Conservation (phyloP, 108 stramenopile genomes). For the Thalassiosira profunda region DNA sequence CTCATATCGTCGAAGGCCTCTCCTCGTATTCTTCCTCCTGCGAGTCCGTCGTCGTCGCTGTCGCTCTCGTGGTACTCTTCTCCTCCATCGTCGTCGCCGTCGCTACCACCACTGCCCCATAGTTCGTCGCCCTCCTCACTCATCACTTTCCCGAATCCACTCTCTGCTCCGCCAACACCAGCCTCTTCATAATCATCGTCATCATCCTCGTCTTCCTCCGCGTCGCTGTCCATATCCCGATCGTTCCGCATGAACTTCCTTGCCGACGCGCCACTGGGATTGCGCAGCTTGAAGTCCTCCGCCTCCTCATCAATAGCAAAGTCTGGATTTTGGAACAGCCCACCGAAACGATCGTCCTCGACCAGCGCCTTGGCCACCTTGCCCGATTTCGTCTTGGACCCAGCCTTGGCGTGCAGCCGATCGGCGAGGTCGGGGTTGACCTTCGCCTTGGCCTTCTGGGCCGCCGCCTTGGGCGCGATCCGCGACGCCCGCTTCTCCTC, state of each 20-base stretch:
- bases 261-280: slow-evolving; percentile 92
- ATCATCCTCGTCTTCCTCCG: slow-evolving; percentile 60
- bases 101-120: slow-evolving; percentile 38
- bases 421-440: slow-evolving; percentile 86
- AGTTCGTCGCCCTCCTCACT: slow-evolving; percentile 27
- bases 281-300: slow-evolving; percentile 93
- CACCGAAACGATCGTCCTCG: slow-evolving; percentile 95
- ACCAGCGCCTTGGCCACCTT: slow-evolving; percentile 79
- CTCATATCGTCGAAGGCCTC: slow-evolving; percentile 71
- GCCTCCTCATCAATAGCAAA: slow-evolving; percentile 97
- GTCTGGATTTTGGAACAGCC: slow-evolving; percentile 93
- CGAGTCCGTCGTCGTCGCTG: slow-evolving; percentile 84
- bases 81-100: slow-evolving; percentile 47
- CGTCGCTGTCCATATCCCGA: slow-evolving; percentile 87
- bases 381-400: slow-evolving; percentile 71
- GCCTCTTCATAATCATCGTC: slow-evolving; percentile 39
- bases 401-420: slow-evolving; percentile 67
- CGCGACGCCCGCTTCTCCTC: slow-evolving; percentile 91
- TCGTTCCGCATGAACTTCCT: slow-evolving; percentile 65
- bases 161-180: slow-evolving; percentile 25
- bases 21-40: slow-evolving; percentile 79
- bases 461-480: slow-evolving; percentile 68
- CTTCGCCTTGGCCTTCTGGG: slow-evolving; percentile 56
- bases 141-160: slow-evolving; percentile 40
- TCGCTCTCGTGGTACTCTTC: slow-evolving; percentile 52